Conservation (phyloP, 2,329 filamentous ascomycete genomes). For the Aspergillus fructus region DNA sequence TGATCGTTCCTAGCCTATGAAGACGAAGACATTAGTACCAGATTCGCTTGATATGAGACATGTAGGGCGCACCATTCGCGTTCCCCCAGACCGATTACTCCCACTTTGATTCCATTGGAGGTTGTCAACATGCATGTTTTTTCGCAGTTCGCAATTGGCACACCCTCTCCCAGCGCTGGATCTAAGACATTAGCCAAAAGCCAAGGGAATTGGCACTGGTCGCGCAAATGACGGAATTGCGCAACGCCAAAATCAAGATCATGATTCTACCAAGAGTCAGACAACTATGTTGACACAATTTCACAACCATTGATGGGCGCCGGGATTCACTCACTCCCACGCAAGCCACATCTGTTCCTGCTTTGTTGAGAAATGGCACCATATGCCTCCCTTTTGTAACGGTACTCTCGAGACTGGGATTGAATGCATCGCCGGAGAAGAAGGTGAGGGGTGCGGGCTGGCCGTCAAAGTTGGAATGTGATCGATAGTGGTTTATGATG, state of each 20-base stretch:
- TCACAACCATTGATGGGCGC: neutral
- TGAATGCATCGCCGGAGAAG: constrained; percentile 92
- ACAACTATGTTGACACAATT: constrained; percentile 1
- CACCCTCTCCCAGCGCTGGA: constrained; percentile 71
- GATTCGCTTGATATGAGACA: neutral
- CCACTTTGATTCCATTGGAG: constrained; percentile 81
- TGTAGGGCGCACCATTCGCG: constrained; percentile 64
- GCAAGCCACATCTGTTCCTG: constrained; percentile 77
- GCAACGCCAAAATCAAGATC: constrained; percentile 88
- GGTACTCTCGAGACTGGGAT: constrained; percentile 83
- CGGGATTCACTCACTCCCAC: constrained; percentile 62
- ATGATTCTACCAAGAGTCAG: constrained; percentile 63
- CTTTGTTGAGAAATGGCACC: constrained; percentile 77
- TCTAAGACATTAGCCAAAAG: constrained; percentile 85
- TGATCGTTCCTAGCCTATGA: constrained; percentile 74
- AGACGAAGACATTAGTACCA: neutral
- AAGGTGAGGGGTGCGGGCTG: constrained; percentile 71
- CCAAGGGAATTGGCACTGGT: constrained; percentile 83
- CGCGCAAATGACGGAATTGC: constrained; percentile 71
- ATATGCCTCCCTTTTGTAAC: constrained; percentile 90
- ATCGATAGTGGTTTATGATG: constrained; percentile 71
- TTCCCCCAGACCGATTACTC: constrained; percentile 81
- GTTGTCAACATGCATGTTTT: constrained; percentile 75
- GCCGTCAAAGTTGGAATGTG: constrained; percentile 58
- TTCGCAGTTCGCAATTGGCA: constrained; percentile 72